phyloP scores from a whole-genome alignment of 805 yeast genomes.

The Cyberlindnera meyerae region DNA sequence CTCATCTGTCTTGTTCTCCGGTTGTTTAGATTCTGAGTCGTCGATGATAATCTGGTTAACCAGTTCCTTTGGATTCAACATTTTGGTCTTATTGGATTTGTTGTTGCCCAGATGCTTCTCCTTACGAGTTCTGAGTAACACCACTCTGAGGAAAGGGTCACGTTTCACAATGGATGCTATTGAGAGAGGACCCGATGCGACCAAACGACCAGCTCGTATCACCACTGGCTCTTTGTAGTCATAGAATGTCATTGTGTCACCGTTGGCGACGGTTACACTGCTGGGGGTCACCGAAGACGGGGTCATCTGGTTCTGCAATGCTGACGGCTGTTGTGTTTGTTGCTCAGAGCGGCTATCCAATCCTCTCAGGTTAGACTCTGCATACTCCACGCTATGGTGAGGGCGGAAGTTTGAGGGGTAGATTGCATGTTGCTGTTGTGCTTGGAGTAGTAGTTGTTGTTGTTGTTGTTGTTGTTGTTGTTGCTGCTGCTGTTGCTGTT shows the following conservation, averaged over 20 bases:
- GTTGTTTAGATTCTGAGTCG: conserved; percentile 8
- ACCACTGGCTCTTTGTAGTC: conserved; percentile 27
- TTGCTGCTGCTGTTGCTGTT: too few species aligned
- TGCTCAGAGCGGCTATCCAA: not conserved
- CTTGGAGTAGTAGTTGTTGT: not conserved
- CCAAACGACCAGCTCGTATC: conserved; percentile 29
- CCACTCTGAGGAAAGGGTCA: conserved; percentile 29
- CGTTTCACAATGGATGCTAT: conserved; percentile 24
- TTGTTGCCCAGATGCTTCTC: conserved; percentile 20
- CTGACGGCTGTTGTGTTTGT: conserved; percentile 3
- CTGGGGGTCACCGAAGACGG: too few species aligned
- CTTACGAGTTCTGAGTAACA: conserved; percentile 23
- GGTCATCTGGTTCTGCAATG: not conserved
- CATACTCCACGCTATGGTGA: conserved; percentile 6
- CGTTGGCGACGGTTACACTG: not conserved
- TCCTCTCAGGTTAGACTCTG: conserved; percentile 8
- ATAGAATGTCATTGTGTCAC: conserved; percentile 26
- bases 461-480: not conserved
- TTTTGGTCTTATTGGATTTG: conserved; percentile 2
- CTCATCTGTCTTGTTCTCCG: conserved; percentile 20
- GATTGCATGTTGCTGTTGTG: not conserved
- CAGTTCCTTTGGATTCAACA: conserved; percentile 14
- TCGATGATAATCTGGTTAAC: conserved; percentile 19
- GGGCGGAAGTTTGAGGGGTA: not conserved
- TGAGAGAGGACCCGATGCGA: conserved; percentile 31